phyloP scores from a whole-genome alignment of 768 basidiomycete genomes.

The Auricularia cornea region DNA sequence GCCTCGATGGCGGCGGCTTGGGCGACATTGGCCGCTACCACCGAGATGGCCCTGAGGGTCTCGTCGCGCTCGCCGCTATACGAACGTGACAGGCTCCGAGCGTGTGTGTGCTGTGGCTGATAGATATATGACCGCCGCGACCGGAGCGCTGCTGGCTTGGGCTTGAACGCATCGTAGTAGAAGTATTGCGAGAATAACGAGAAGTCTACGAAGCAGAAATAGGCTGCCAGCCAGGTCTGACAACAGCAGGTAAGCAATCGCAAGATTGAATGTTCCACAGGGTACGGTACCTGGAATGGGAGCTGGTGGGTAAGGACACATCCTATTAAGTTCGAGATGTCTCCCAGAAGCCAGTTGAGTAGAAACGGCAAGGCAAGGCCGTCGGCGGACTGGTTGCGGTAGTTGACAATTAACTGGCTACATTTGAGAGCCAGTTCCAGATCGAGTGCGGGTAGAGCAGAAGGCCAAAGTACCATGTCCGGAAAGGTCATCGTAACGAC shows the following conservation, averaged over 20 bases:
- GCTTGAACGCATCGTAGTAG: constrained; percentile 48
- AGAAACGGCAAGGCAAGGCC: constrained; percentile 91
- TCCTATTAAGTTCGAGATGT: constrained; percentile 86
- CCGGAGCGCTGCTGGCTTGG: constrained; percentile 19
- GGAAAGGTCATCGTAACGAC: background rate
- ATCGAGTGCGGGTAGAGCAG: background rate
- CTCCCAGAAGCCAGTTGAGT: constrained; percentile 87
- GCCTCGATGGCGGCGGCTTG: constrained; percentile 62
- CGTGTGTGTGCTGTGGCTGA: constrained; percentile 31
- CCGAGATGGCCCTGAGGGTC: constrained; percentile 38
- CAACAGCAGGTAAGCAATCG: constrained; percentile 1
- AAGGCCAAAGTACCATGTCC: constrained; percentile 1
- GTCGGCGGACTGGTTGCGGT: constrained; percentile 66
- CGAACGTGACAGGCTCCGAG: constrained; percentile 30
- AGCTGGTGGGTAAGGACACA: constrained; percentile 88
- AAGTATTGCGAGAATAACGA: constrained; percentile 70
- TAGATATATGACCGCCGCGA: background rate
- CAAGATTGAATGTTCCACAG: constrained; percentile 3
- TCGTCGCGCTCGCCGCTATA: background rate
- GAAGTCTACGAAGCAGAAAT: constrained; percentile 82
- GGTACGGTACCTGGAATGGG: constrained; percentile 74
- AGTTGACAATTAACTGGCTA: constrained; percentile 85
- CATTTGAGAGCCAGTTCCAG: no score
- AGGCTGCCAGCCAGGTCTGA: constrained; percentile 83
- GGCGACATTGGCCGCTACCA: constrained; percentile 64